Evolutionary conservation across 805 yeast genomes (phyloP).

Genomic region (Starmerella bacillaris): DNA sequence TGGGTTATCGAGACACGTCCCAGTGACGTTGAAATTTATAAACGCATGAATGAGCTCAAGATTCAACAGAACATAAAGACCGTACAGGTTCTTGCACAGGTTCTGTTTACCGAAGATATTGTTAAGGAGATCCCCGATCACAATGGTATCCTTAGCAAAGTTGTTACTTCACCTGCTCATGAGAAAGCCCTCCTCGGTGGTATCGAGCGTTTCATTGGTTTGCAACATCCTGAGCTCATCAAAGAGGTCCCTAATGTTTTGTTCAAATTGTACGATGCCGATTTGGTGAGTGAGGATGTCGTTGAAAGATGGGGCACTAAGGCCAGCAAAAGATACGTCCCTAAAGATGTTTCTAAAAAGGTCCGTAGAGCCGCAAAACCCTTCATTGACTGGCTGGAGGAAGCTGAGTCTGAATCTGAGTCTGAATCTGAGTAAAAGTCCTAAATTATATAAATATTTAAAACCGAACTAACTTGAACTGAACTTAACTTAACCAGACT

Average conservation of each 20-base stretch:
- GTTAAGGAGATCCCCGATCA: conserved; percentile 56
- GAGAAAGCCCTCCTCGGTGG: conserved; percentile 92
- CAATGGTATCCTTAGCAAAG: conserved; percentile 63
- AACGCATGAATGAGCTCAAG: conserved; percentile 66
- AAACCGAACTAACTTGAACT: no score
- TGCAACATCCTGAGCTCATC: conserved; percentile 56
- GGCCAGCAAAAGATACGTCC: conserved; percentile 82
- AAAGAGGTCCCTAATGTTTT: conserved; percentile 64
- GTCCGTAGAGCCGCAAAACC: conserved; percentile 94
- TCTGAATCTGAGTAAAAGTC: background rate
- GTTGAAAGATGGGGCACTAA: conserved; percentile 73
- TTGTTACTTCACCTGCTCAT: conserved; percentile 38
- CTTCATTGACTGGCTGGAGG: conserved; percentile 82
- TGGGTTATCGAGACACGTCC: conserved; percentile 60
- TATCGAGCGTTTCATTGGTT: conserved; percentile 77
- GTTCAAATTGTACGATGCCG: conserved; percentile 64
- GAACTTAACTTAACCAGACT: no score
- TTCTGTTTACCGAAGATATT: conserved; percentile 54
- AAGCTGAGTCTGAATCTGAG: conserved; percentile 48
- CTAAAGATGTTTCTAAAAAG: conserved; percentile 79
- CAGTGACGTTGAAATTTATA: conserved; percentile 85
- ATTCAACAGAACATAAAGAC: conserved; percentile 56
- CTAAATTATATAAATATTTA: no score
- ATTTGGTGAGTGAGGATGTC: conserved; percentile 67
- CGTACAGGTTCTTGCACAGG: conserved; percentile 82